A percentile compares a stretch with the other conserved stretches of the same genome.
phyloP scores from a whole-genome alignment of 2,329 filamentous ascomycete genomes.

The Fusarium odoratissimum region DNA sequence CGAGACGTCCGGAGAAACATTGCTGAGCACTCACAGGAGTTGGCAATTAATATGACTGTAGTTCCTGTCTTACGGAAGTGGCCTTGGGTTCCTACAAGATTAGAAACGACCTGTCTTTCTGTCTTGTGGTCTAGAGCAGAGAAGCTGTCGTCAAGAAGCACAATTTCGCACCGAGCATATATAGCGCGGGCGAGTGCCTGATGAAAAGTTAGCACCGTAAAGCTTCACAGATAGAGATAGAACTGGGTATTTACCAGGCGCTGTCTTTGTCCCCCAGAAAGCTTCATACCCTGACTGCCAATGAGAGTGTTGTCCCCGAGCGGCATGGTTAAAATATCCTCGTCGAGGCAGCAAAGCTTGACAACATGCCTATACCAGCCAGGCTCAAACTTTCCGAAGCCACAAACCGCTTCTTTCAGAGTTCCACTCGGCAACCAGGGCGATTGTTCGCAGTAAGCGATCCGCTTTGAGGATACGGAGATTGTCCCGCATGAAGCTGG shows the following conservation, averaged over 20 bases:
- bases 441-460: not conserved
- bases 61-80: not conserved
- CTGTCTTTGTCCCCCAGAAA: not conserved
- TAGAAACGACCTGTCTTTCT: not conserved
- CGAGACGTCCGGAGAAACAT: accelerated
- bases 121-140: not conserved
- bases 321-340: not conserved
- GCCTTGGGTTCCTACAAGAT: not conserved
- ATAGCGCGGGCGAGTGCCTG: not conserved
- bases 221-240: accelerated
- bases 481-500: not conserved
- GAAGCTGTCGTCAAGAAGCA: not conserved
- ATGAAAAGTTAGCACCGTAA: accelerated
- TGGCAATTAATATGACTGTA: not conserved
- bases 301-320: not conserved
- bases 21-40: not conserved
- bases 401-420: not conserved
- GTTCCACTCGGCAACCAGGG: not conserved
- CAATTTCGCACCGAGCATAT: not conserved
- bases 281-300: not conserved
- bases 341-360: not conserved
- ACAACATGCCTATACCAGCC: not conserved
- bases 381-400: not conserved
- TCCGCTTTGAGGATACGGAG: not conserved
- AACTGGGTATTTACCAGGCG: not conserved